Conservation (phyloP, 768 basidiomycete species). For the Leccinum subtestaceum region DNA sequence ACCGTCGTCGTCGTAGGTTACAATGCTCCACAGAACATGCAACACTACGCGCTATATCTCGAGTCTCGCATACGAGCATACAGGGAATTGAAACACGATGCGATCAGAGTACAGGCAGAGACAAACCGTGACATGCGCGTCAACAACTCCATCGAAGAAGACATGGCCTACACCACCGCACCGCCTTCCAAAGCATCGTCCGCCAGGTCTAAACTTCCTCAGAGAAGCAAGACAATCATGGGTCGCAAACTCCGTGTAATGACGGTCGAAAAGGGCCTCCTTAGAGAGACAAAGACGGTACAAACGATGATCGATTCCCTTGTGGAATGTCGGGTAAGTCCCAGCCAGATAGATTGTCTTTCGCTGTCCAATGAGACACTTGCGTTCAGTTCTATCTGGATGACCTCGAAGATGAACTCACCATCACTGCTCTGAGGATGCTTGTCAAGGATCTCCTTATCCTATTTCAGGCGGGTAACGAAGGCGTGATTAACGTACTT, state of each 20-base stretch:
- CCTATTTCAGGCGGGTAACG: constrained; percentile 94
- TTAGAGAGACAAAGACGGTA: constrained; percentile 89
- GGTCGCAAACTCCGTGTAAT: constrained; percentile 85
- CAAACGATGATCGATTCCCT: constrained; percentile 87
- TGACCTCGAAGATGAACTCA: constrained; percentile 89
- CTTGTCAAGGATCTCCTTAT: constrained; percentile 95
- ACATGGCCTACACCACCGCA: constrained; percentile 35
- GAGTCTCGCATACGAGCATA: constrained; percentile 87
- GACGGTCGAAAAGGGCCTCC: constrained; percentile 93
- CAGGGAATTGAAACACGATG: constrained; percentile 89
- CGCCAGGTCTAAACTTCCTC: constrained; percentile 36
- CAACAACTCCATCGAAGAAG: constrained; percentile 62
- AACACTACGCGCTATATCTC: constrained; percentile 84
- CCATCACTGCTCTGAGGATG: constrained; percentile 85
- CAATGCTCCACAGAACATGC: constrained; percentile 78
- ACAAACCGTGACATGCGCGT: constrained; percentile 81
- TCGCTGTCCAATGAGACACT: not conserved
- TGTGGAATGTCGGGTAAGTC: constrained; percentile 81
- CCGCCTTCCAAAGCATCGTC: constrained; percentile 30
- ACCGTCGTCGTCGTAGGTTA: constrained; percentile 55
- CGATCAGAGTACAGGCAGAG: constrained; percentile 91
- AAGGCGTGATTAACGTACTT: constrained; percentile 83
- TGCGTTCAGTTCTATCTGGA: constrained; percentile 82
- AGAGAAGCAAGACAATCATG: constrained; percentile 72
- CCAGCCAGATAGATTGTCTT: not conserved